These are phyloP conservation scores for Cucurbita pepo DNA, from an alignment of 306 rosid genomes.

Conservation along the genomic window DNA sequence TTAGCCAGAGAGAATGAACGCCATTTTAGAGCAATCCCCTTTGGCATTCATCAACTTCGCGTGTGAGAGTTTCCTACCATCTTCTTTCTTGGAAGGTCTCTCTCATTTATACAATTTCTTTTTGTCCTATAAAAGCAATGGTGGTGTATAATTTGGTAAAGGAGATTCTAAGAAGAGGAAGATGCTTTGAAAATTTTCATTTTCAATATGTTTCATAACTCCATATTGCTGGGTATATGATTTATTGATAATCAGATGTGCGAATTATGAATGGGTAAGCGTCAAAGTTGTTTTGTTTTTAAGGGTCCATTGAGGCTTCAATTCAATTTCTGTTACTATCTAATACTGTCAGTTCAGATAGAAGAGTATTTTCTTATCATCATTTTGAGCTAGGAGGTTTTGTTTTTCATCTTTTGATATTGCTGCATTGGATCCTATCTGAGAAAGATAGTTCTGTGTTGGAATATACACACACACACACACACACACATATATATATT, in stretches of 20 bases:
- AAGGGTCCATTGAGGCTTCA: not conserved
- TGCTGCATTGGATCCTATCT: not conserved
- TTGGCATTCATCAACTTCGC: too few relatives aligned
- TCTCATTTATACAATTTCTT: not conserved
- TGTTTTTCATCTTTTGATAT: not conserved
- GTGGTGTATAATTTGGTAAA: not conserved
- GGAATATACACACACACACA: not conserved
- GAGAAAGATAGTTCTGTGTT: too few relatives aligned
- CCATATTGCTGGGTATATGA: not conserved
- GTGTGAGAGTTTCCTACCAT: not conserved
- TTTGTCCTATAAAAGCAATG: not conserved
- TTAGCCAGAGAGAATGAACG: too few relatives aligned
- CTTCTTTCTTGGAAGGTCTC: not conserved
- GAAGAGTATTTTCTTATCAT: not conserved
- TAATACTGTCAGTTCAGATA: not conserved
- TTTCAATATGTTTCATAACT: not conserved
- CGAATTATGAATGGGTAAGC: not conserved
- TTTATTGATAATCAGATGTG: not conserved
- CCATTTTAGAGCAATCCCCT: too few relatives aligned
- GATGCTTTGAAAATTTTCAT: not conserved
- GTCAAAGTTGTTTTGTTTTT: not conserved
- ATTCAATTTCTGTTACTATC: not conserved
- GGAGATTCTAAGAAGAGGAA: not conserved
- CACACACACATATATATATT: too few relatives aligned
- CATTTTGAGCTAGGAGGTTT: not conserved